A percentile compares a stretch with the other conserved stretches of the same genome.
Evolutionary conservation across 495 filamentous ascomycete species (phyloP).

Genomic region (Hypoxylon trugodes): DNA sequence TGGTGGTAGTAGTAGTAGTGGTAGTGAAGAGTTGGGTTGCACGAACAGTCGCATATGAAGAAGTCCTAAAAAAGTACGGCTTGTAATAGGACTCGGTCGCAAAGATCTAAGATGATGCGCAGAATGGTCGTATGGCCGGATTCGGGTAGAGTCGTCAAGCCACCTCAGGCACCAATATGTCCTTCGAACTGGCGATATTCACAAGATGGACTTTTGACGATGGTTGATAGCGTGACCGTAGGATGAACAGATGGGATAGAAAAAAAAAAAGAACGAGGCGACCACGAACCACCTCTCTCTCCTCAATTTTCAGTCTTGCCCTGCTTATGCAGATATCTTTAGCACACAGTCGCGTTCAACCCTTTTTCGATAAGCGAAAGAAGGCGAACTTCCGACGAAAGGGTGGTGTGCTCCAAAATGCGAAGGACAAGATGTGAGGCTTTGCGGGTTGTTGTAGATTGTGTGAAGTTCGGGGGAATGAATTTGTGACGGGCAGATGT

Average conservation of each 20-base stretch:
- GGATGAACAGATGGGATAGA: background rate
- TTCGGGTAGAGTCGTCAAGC: conserved; percentile 23
- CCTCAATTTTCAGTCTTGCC: background rate
- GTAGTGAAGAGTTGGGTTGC: conserved; percentile 35
- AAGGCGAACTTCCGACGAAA: conserved; percentile 7
- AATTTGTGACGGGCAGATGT: conserved; percentile 21
- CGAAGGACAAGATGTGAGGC: conserved; percentile 16
- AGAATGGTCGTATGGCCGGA: conserved; percentile 14
- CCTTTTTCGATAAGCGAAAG: background rate
- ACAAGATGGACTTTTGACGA: conserved; percentile 8
- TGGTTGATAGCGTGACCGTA: conserved; percentile 24
- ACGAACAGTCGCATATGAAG: conserved; percentile 32
- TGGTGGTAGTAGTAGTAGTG: conserved; percentile 4
- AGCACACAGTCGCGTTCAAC: conserved; percentile 11
- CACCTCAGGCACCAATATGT: conserved; percentile 29
- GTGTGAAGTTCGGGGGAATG: conserved; percentile 10
- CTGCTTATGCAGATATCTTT: background rate
- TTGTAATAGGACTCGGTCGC: conserved; percentile 32
- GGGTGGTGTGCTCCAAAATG: conserved; percentile 15
- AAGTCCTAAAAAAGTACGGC: conserved; percentile 4
- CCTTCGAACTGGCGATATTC: conserved; percentile 3
- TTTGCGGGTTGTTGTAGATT: conserved; percentile 15
- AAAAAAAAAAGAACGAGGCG: conserved; percentile 13
- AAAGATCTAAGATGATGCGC: conserved; percentile 33
- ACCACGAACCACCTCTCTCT: conserved; percentile 7